Evolutionary conservation across 2,329 filamentous ascomycete species (phyloP), one percentile per base, ranked within the genome.

Genomic region (Calycina herbarum): DNA sequence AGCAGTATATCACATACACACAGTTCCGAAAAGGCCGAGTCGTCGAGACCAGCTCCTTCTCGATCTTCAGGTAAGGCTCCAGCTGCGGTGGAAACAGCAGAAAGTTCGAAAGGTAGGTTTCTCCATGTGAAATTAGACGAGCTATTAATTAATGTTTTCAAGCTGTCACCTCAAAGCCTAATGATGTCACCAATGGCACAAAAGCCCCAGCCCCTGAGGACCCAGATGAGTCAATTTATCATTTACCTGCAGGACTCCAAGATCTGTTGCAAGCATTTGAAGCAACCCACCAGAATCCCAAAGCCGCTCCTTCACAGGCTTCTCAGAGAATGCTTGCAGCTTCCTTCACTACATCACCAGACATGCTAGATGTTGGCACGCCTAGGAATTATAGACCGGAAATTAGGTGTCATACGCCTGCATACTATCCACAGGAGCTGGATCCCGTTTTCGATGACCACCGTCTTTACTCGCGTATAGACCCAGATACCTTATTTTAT

Each of bases 401-500:
- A 70, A 87, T 89, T 69, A 91, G 90, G 31, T 92, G 92, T 78
- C 88, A 90, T 73, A 91, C 91, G 5, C 89, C 89, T 2, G 83
- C 91, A 7, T 92, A 95, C 71, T 99, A 96, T 78, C 95, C 95
- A 6, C 93, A 96, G 75, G 93, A 97, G 76, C 91, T 94, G n/a
- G 83, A 97, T 54, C 82, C 90, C 1, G 93, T 98, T 70, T 94
- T 98, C 72, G 93, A 97, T 73, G 93, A 99, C 78, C 91, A 93
- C 40, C 85, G 91, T 58, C 80, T 99, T 67, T 99, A 97, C 79
- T 86, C 86, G 31, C 86, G 92, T 65, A 94, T 99, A 67, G 95
- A 99, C 74, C 93, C 94, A 0, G 95, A 99, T 76, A 97, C 94
- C 35, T 83, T 99, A 10, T 99, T 99, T 80, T 99, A 99, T 80